Percentiles rank a stretch among this genome's conserved stretches.
These are phyloP conservation scores for Blechomonas ayalai DNA, from an alignment of 208 protist genomes.

Conservation along the genomic window DNA sequence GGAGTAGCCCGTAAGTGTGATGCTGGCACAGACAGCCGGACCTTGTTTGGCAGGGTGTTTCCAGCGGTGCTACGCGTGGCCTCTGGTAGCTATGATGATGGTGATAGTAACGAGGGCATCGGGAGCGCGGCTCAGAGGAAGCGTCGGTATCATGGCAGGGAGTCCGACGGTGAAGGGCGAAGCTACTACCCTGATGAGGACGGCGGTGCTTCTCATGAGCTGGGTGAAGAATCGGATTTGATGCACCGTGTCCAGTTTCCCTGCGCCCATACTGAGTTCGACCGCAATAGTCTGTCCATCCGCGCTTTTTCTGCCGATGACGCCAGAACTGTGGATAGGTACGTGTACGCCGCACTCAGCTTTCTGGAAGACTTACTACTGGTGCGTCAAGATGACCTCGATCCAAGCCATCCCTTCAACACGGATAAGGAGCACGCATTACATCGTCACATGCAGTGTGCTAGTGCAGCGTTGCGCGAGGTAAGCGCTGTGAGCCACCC, in stretches of 20 bases:
- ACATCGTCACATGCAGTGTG: slow-evolving; percentile 27
- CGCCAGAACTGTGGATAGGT: slow-evolving; percentile 42
- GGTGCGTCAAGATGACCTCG: slow-evolving; percentile 65
- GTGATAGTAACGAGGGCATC: too few species aligned
- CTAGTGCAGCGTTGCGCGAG: slow-evolving; percentile 26
- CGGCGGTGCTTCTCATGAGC: not conserved
- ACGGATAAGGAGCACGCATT: slow-evolving; percentile 37
- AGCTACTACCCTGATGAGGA: not conserved
- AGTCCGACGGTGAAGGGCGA: too few species aligned
- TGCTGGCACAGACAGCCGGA: too few species aligned
- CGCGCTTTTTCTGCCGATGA: slow-evolving; percentile 49
- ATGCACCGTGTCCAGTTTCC: too few species aligned
- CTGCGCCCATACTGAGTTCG: too few species aligned
- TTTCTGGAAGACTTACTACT: slow-evolving; percentile 69
- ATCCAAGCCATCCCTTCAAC: slow-evolving; percentile 65
- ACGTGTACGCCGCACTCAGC: slow-evolving; percentile 54
- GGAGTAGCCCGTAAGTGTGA: too few species aligned
- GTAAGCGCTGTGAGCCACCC: slow-evolving; percentile 5
- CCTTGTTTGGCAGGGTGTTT: too few species aligned
- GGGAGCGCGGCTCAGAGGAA: too few species aligned
- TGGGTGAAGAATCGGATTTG: not conserved
- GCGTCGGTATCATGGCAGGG: too few species aligned
- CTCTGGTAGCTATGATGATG: too few species aligned
- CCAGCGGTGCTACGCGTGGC: too few species aligned
- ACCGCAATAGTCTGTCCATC: slow-evolving; percentile 2